Percentiles rank a stretch among this genome's conserved stretches.
Evolutionary conservation across 2,329 filamentous ascomycete genomes (phyloP).

Genomic region (Fusarium hostae): DNA sequence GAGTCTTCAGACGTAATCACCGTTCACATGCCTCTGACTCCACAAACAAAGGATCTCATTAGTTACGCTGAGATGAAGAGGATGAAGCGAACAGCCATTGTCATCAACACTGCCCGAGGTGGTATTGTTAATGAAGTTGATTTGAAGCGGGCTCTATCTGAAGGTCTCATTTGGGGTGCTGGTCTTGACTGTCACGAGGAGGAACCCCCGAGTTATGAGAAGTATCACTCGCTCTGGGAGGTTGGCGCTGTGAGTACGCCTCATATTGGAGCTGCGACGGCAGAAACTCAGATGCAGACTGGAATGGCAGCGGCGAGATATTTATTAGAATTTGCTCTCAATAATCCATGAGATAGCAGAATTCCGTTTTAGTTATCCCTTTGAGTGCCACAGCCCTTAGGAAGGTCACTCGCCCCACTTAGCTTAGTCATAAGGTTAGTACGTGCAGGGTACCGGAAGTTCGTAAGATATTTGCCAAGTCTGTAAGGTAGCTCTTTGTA

Average conservation of each 20-base stretch:
- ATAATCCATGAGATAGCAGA: background rate
- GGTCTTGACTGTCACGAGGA: constrained; percentile 54
- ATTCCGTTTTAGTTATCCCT: rapidly evolving
- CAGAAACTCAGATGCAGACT: constrained; percentile 46
- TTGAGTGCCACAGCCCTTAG: no score
- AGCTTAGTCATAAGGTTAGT: no score
- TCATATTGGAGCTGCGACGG: constrained; percentile 59
- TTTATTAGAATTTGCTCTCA: constrained; percentile 36
- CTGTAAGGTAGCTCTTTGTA: no score
- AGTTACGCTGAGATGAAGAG: constrained; percentile 43
- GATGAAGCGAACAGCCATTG: constrained; percentile 54
- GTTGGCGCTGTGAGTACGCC: constrained; percentile 55
- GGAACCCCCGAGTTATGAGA: constrained; percentile 52
- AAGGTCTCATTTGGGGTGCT: constrained; percentile 52
- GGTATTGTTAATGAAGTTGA: constrained; percentile 54
- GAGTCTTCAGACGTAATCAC: constrained; percentile 49
- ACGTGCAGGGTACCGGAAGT: no score
- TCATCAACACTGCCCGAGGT: constrained; percentile 55
- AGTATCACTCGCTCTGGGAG: constrained; percentile 50
- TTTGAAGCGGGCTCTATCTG: constrained; percentile 46
- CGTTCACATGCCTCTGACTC: constrained; percentile 52
- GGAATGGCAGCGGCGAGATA: constrained; percentile 43
- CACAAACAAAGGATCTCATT: constrained; percentile 49
- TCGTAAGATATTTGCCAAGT: no score
- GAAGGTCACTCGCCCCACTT: no score